Base-by-base conservation (phyloP, 2,329 filamentous ascomycete species). In the Tympanopsis confertula region DNA sequence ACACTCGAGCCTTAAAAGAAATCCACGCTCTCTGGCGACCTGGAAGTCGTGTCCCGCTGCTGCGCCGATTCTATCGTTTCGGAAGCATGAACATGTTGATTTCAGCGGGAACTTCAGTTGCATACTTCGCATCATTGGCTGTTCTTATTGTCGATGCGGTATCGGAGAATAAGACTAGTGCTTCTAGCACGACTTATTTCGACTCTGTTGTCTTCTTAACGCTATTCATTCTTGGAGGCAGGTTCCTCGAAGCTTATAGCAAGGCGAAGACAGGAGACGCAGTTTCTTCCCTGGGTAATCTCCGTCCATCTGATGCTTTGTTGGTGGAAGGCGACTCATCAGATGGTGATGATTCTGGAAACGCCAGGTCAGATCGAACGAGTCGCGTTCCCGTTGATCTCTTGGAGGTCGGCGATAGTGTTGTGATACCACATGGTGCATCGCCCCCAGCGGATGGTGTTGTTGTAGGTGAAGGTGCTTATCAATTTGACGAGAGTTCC, bases 81-180 rank as follows among this genome's bases (percentile, higher is more conserved):
- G 75, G 75, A 3, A 79, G 74, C 50, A 80, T 80, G 75, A 78
- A 78, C 47, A 65, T 78, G 50, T 58, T 80, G 40, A 22, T 80
- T 42, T 76, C 69, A 22, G 61, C 77, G 3, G 75, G 74, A 1
- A 77, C 75, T 2, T 65, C 63, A 3, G 72, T 80, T 24, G 75
- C 75, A 3, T 79, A 78, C 45, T 62, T 78, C 45, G 63, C 74
- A 1, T 79, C 74, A 1, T 51, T 80, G 29, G 72, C 67, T 2
- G 63, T 77, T 20, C 53, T 81, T 10, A 63, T 65, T 20, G 61
- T 65, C 32, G 62, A 68, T 35, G 58, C 62, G 17, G 53, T 58
- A n/a, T 41, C 42, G 13, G 17, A n/a, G 24, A 35, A 19, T 19
- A 19, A 15, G 35, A 19, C 28, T 13, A 18, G 18, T 7, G 17